Percentiles rank a stretch among this genome's conserved stretches.
phyloP scores from a whole-genome alignment of 2,329 filamentous ascomycete genomes.

The Ophiocordyceps robertsii region DNA sequence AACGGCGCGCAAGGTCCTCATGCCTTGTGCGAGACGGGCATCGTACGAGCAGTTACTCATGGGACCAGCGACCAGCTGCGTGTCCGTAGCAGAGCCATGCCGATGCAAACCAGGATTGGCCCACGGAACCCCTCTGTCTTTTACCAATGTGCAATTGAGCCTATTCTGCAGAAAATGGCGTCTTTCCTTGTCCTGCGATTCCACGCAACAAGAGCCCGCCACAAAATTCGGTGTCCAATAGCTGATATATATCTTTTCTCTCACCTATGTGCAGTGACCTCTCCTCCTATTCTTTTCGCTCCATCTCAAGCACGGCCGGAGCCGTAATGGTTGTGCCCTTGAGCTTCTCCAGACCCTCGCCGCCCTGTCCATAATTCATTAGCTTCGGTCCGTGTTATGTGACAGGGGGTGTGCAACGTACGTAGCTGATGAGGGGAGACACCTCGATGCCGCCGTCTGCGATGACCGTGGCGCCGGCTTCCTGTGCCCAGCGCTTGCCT shows the following conservation, averaged over 20 bases:
- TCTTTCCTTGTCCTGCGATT: not conserved
- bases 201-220: not conserved
- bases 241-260: not conserved
- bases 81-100: too few relatives aligned
- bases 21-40: not conserved
- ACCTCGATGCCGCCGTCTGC: constrained; percentile 70
- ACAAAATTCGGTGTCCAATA: not conserved
- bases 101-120: too few relatives aligned
- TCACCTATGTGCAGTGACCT: not conserved
- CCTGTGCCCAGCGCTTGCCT: constrained; percentile 73
- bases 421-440: constrained; percentile 88
- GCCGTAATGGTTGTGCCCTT: constrained; percentile 38
- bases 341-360: constrained; percentile 47
- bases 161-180: not conserved
- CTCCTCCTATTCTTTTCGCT: constrained; percentile 11
- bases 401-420: constrained; percentile 37
- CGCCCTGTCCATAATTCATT: constrained; percentile 28
- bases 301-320: constrained; percentile 36
- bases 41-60: too few relatives aligned
- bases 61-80: too few relatives aligned
- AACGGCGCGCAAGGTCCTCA: not conserved
- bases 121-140: too few relatives aligned
- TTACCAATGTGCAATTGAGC: too few relatives aligned
- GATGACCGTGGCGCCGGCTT: constrained; percentile 62
- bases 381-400: not conserved